These are phyloP conservation scores for Hippophae gyantsensis DNA, from an alignment of 306 rosid species.

Conservation along the genomic window DNA sequence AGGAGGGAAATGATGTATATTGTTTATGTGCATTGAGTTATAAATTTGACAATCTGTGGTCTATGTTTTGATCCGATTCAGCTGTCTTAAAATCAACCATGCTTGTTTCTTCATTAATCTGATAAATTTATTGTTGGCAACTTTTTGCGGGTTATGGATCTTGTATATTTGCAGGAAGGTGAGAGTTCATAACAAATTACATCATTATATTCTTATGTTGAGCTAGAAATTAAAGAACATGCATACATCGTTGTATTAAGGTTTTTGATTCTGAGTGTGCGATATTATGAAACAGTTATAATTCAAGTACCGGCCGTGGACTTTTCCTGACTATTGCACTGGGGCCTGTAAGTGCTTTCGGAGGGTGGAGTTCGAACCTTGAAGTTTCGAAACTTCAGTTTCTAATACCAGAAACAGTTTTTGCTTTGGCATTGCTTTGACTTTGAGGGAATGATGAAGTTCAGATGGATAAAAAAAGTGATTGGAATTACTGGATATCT, in stretches of 20 bases:
- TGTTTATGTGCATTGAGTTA: too few species aligned
- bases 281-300: conserved; percentile 44
- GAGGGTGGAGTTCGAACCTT: conserved; percentile 36
- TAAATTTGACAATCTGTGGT: too few species aligned
- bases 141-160: conserved; percentile 66
- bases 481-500: too few species aligned
- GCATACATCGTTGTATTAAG: not conserved
- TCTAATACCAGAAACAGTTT: conserved; percentile 26
- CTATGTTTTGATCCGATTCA: too few species aligned
- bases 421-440: conserved; percentile 17
- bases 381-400: conserved; percentile 32
- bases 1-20: too few species aligned
- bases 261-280: conserved; percentile 8
- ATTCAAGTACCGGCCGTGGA: conserved; percentile 32
- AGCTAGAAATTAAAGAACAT: not conserved
- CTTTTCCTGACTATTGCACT: conserved; percentile 33
- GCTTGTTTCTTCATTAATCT: not conserved
- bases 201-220: not conserved
- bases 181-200: conserved; percentile 19
- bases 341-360: conserved; percentile 36
- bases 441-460: conserved; percentile 17
- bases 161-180: conserved; percentile 79
- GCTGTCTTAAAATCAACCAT: not conserved
- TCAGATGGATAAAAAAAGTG: not conserved
- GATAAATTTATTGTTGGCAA: conserved; percentile 3